These are phyloP conservation scores for Linanthus parryae DNA, from an alignment of 148 eudicot species.

Conservation along the genomic window DNA sequence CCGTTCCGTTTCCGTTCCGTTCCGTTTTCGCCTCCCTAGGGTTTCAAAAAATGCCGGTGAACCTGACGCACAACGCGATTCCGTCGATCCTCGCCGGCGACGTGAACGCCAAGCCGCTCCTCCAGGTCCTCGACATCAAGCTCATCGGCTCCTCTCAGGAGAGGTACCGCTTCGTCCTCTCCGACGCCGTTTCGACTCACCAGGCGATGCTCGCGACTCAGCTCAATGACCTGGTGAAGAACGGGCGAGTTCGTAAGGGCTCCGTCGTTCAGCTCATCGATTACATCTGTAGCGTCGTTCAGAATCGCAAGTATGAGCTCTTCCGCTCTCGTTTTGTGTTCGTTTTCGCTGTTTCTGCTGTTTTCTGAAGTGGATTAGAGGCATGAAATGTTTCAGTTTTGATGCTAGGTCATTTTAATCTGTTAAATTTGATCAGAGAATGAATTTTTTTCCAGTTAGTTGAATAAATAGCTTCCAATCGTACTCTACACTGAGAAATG, in stretches of 20 bases:
- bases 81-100: conserved; percentile 68
- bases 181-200: conserved; percentile 55
- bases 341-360: neutral
- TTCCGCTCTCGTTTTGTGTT: neutral
- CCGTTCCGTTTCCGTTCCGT: neutral
- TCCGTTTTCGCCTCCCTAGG: neutral
- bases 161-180: conserved; percentile 61
- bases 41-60: conserved; percentile 50
- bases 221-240: conserved; percentile 74
- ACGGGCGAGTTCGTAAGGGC: conserved; percentile 48
- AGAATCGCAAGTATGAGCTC: conserved; percentile 60
- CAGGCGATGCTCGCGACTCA: conserved; percentile 88
- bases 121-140: conserved; percentile 70
- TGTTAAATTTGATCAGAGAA: too few species aligned
- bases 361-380: too few species aligned
- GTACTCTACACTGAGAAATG: too few species aligned
- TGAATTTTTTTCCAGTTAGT: too few species aligned
- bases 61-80: conserved; percentile 61
- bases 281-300: conserved; percentile 66
- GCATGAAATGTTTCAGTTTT: too few species aligned
- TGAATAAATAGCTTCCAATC: too few species aligned
- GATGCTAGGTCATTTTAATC: too few species aligned
- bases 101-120: conserved; percentile 69
- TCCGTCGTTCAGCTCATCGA: conserved; percentile 89
- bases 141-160: conserved; percentile 42